Evolutionary conservation across 495 filamentous ascomycete genomes (phyloP), one percentile per base, ranked within the genome.

Genomic region (Talaromyces ruber): DNA sequence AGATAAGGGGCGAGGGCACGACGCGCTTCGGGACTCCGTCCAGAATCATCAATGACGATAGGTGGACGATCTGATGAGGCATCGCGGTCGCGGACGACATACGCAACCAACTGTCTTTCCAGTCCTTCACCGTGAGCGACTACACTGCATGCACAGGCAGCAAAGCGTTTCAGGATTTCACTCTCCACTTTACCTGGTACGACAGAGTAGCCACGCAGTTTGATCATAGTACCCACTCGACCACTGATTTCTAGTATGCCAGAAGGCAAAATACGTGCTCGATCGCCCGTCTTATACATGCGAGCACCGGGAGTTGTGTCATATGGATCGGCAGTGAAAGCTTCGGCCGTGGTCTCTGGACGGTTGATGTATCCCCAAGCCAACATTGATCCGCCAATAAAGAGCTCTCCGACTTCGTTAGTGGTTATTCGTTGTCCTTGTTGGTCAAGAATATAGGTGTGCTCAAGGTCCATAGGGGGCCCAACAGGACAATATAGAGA

Each of bases 201-300:
- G 6, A 93, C 84, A 7, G 90, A 82, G 63, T 92, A 86, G 2
- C 91, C 91, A 24, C 90, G 83, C 26, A 96, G 76, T 65, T 94
- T 96, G 67, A 93, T 84, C 76, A 93, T 91, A 0, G 83, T 82
- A 1, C 81, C 79, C 12, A 97, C 87, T 43, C 93, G 86, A 4
- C 93, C 93, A 3, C 92, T 82, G 67, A 89, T 94, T 64, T 96
- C 90, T 1, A 97, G 76, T 0, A 79, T 80, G 1, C 92, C 91
- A 45, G 87, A 82, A 1, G 80, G 72, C 7, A 86, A 73, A 37
- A 93, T 81, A 16, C 85, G 78, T 0, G 88, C 93, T 64, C 86
- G 86, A 70, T 98, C 93, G 4, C 93, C 93, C 2, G 93, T 98
- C 24, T 89, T 81, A 72, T 97, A 97, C 22, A 93, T 76, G 29